Base-by-base conservation (phyloP, 202 grass and related monocot genomes). In the Panicum virgatum region DNA sequence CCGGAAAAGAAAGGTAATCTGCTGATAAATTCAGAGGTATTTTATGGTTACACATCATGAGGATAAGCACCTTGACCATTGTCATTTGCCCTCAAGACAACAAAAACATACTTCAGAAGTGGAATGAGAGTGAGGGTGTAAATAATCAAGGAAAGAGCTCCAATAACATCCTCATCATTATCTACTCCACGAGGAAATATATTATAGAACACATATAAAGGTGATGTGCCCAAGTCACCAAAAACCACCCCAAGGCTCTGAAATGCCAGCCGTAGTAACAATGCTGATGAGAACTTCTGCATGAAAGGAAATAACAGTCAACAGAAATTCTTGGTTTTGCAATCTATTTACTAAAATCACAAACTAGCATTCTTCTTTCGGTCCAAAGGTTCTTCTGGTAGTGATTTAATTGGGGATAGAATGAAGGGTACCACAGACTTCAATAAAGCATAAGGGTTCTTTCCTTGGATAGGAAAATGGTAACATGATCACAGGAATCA, bases 221-320 rank as follows among this genome's bases (percentile, higher is more conserved):
- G 94, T 62, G 91, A 94, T 57, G 94, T 97, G 3, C 92, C 94
- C 82, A 97, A 82, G 71, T 97, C 94, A 77, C 94, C 94, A 90
- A 97, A 97, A 40, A 97, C 94, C 77, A 97, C 94, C 5, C 94
- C 94, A 47, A 97, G 91, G 82, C 94, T 97, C 77, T 97, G 94
- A 88, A 90, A 97, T 76, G 94, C 94, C 6, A 97, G 92, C 70
- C 92, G 84, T 47, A 97, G 37, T 68, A 97, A 39, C 60, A 97
- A 88, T 77, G 87, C 9, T 70, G 92, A 72, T 6, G 94, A 97
- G 42, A 97, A 92, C 64, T 97, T 97, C 94, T 97, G 88, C 77
- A 94, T 29, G 42, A 78, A 74, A 32, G 37, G 72, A 62, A 85
- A 73, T 34, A 69, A 22, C 3, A 51, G 51, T 85, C 59, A 90